These are phyloP conservation scores for Saccharomyces pastorianus DNA, from an alignment of 1,139 yeast species.

Conservation along the genomic window DNA sequence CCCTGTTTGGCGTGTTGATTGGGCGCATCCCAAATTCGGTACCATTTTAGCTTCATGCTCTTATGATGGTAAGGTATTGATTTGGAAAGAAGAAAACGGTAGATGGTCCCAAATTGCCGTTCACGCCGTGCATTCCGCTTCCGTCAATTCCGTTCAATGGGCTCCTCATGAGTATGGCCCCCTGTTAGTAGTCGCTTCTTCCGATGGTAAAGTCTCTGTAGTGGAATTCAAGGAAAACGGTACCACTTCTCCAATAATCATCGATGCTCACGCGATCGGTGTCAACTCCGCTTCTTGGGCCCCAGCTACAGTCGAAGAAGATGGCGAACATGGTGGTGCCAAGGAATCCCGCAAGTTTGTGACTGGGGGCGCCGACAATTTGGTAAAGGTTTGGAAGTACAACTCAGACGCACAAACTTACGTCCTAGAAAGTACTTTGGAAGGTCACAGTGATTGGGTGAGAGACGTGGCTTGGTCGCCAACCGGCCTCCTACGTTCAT, in stretches of 20 bases:
- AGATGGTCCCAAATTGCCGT: constrained; percentile 85
- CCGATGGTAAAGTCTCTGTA: constrained; percentile 87
- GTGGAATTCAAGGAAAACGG: constrained; percentile 91
- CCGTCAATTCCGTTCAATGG: constrained; percentile 92
- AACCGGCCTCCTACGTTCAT: constrained; percentile 72
- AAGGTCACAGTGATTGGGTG: constrained; percentile 96
- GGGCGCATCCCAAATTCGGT: constrained; percentile 99
- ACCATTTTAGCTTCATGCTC: constrained; percentile 90
- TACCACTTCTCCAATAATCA: constrained; percentile 48
- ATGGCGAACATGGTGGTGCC: constrained; percentile 22
- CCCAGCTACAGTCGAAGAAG: constrained; percentile 41
- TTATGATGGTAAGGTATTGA: constrained; percentile 86
- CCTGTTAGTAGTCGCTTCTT: constrained; percentile 77
- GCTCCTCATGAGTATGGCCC: constrained; percentile 98
- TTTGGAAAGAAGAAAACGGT: constrained; percentile 92
- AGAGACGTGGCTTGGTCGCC: constrained; percentile 99
- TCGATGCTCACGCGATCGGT: constrained; percentile 81
- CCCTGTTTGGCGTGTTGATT: constrained; percentile 96
- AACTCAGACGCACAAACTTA: constrained; percentile 52
- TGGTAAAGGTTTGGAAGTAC: constrained; percentile 83
- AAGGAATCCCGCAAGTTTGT: constrained; percentile 59
- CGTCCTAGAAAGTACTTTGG: constrained; percentile 64
- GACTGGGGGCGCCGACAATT: constrained; percentile 91
- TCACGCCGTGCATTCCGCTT: constrained; percentile 83
- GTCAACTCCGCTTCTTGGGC: constrained; percentile 97